Percentiles rank a stretch among this genome's conserved stretches.
Evolutionary conservation across 2,329 filamentous ascomycete species (phyloP).

Genomic region (Arthroderma sp.): DNA sequence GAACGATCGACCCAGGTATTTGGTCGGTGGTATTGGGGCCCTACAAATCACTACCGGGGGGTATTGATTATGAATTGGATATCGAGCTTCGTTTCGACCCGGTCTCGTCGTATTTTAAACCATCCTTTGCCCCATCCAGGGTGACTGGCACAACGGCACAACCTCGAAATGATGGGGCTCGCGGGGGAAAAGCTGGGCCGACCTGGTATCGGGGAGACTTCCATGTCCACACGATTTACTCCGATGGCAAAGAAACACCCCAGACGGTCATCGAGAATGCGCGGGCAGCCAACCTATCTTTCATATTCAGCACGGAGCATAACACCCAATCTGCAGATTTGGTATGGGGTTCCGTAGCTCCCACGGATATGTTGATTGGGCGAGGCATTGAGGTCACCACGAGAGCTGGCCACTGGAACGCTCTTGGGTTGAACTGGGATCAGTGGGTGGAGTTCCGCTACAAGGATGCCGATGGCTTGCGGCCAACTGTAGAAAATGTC

Average conservation of each 20-base stretch:
- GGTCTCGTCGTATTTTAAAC: constrained; percentile 5
- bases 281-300: constrained; percentile 10
- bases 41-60: constrained; percentile 10
- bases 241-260: constrained; percentile 13
- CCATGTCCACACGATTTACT: constrained; percentile 16
- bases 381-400: constrained; percentile 17
- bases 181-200: not conserved
- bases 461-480: constrained; percentile 7
- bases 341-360: constrained; percentile 11
- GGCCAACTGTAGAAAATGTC: constrained; percentile 8
- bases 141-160: constrained; percentile 4
- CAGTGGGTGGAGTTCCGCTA: constrained; percentile 10
- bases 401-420: constrained; percentile 14
- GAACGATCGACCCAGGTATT: constrained; percentile 11
- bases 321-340: constrained; percentile 14
- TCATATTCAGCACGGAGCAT: constrained; percentile 17
- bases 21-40: constrained; percentile 15
- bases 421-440: constrained; percentile 12
- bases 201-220: constrained; percentile 15
- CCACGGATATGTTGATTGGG: constrained; percentile 11
- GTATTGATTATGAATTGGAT: constrained; percentile 14
- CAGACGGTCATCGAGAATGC: constrained; percentile 9
- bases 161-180: not conserved
- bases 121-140: constrained; percentile 6
- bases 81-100: constrained; percentile 10